Percentiles rank a stretch among this genome's conserved stretches.
These are phyloP conservation scores for Saccharomycopsis malanga DNA, from an alignment of 805 yeast genomes.

Conservation along the genomic window DNA sequence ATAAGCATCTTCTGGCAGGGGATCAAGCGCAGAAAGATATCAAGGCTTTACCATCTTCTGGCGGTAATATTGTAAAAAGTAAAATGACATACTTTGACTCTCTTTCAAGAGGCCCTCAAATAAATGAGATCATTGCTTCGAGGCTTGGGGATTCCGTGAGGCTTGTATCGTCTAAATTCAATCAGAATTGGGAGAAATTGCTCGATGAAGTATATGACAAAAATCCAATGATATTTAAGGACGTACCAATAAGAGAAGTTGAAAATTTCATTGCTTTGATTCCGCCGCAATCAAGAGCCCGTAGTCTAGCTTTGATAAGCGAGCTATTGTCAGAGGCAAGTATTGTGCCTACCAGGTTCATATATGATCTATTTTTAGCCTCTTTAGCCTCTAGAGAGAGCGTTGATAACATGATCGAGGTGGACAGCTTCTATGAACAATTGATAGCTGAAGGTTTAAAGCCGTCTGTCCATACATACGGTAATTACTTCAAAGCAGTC, in stretches of 20 bases:
- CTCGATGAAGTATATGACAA: slow-evolving; percentile 21
- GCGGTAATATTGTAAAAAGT: background rate
- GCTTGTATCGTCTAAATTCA: slow-evolving; percentile 33
- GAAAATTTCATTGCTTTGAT: slow-evolving; percentile 32
- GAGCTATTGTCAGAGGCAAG: slow-evolving; percentile 30
- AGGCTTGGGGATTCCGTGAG: slow-evolving; percentile 37
- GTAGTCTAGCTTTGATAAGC: slow-evolving; percentile 28
- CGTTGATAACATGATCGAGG: slow-evolving; percentile 24
- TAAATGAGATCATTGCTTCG: slow-evolving; percentile 33
- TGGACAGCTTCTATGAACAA: slow-evolving; percentile 31
- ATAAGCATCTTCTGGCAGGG: background rate
- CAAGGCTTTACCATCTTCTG: background rate
- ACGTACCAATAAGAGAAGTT: slow-evolving; percentile 28
- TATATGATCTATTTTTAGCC: slow-evolving; percentile 33
- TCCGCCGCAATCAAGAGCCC: slow-evolving; percentile 28
- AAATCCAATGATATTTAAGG: slow-evolving; percentile 32
- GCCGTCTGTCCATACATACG: slow-evolving; percentile 35
- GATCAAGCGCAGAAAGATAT: background rate
- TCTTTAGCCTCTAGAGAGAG: slow-evolving; percentile 27
- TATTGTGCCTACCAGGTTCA: slow-evolving; percentile 26
- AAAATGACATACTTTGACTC: slow-evolving; percentile 22
- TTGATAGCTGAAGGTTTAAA: slow-evolving; percentile 25
- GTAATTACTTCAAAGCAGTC: slow-evolving; percentile 36
- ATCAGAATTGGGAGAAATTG: slow-evolving; percentile 40
- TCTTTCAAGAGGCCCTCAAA: slow-evolving; percentile 25